These are phyloP conservation scores for Ogataea saltuana DNA, from an alignment of 805 yeast genomes.

Conservation along the genomic window DNA sequence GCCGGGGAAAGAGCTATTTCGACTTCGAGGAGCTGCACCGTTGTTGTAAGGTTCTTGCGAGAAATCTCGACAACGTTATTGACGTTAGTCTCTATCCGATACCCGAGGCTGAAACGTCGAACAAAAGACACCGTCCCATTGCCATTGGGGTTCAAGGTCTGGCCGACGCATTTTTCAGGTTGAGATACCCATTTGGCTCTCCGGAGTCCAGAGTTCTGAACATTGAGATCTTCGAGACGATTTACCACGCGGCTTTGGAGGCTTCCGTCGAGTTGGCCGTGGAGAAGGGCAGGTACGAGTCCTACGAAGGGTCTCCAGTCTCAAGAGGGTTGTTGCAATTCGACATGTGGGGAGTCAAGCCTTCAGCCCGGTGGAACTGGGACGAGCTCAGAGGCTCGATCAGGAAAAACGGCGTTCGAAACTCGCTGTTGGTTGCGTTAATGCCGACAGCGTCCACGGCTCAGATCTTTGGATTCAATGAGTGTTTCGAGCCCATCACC, in stretches of 20 bases:
- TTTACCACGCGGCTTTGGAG: slow-evolving; percentile 91
- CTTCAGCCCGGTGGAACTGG: slow-evolving; percentile 90
- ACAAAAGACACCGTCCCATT: slow-evolving; percentile 84
- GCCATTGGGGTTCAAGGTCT: slow-evolving; percentile 99
- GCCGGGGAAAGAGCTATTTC: slow-evolving; percentile 50
- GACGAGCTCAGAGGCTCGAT: slow-evolving; percentile 61
- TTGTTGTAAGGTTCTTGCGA: slow-evolving; percentile 73
- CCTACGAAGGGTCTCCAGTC: slow-evolving; percentile 85
- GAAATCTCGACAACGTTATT: slow-evolving; percentile 78
- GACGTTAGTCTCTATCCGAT: slow-evolving; percentile 88
- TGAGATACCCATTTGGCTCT: slow-evolving; percentile 86
- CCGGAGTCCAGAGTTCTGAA: slow-evolving; percentile 73
- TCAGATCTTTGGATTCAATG: slow-evolving; percentile 89
- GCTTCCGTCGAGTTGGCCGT: slow-evolving; percentile 80
- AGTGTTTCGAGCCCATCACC: slow-evolving; percentile 95
- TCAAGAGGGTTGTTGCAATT: slow-evolving; percentile 82
- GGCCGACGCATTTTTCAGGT: slow-evolving; percentile 81
- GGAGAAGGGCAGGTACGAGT: slow-evolving; percentile 65
- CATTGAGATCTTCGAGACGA: slow-evolving; percentile 88
- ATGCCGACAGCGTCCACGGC: slow-evolving; percentile 99
- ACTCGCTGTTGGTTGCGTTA: slow-evolving; percentile 87
- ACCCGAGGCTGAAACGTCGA: slow-evolving; percentile 70
- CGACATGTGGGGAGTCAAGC: slow-evolving; percentile 83
- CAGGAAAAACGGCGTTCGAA: slow-evolving; percentile 68
- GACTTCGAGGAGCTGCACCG: slow-evolving; percentile 76